Evolutionary conservation across 805 yeast species (phyloP), one percentile per base, ranked within the genome.

Genomic region (Jamesozyma piceae): DNA sequence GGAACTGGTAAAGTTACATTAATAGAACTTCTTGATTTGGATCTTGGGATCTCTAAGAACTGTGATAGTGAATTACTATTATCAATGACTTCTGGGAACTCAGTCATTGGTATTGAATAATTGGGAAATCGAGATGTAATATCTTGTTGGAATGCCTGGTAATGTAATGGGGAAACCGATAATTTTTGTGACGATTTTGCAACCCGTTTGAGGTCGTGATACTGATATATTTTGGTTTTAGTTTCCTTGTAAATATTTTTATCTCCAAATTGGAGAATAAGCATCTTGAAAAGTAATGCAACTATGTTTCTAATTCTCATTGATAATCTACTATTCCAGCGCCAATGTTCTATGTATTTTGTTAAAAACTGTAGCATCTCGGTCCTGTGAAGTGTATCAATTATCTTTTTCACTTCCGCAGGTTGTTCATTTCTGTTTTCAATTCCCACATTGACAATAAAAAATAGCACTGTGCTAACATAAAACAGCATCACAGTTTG

Each of bases 131-230:
- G 73, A 10, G 86, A 74, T 3, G 70, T 60, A 2, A 89, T 59
- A 46, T 86, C 94, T 41, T 83, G 84, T 47, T 87, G 69, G 55
- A 84, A 88, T 5, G 83, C 77, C 53, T 78, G 80, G 56, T 85
- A 90, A 49, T 89, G 95, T n/a, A 85, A 62, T 0, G 95, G 95
- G 0, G 95, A 79, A 9, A 89, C 80, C 0, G 69, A 62, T 38
- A 72, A 63, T 39, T 55, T 58, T 37, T 52, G 58, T 32, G 65
- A 49, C 4, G 47, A 41, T 24, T 53, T 32, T 8, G 43, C 38
- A 48, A 60, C 22, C 40, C 51, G 38, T 47, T 62, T 45, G 48
- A 55, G 44, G 2, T 57, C 67, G 53, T 71, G 74, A 35, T 65
- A 66, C 26, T 63, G 52, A 26, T 66, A 58, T 19, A 81, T 60